Evolutionary conservation across 805 yeast species (phyloP), one percentile per base, ranked within the genome.

Genomic region (Myxozyma neglecta): DNA sequence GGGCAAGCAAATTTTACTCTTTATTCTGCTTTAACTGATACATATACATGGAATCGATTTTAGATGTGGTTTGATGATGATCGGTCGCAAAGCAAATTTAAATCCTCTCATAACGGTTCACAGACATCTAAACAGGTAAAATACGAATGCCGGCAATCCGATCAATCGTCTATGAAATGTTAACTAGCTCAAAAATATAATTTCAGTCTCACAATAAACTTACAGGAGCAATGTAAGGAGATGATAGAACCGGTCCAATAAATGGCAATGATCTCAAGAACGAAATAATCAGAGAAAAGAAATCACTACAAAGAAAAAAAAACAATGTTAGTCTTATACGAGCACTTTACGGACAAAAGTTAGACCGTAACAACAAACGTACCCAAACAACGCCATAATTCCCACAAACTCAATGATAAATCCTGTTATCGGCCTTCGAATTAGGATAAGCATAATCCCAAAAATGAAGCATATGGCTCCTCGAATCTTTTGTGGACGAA

Each of bases 251-350:
- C 32, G 96, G 92, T 0, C 98, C 98, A 63, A 94, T 85, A 61
- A 88, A 73, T 1, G 99, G 99, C 69, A 93, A 74, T 6, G 96
- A 87, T 73, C 97, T 81, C 70, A 93, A 79, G 71, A 94, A 93
- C 68, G 89, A 88, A 11, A 93, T 83, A 50, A 94, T 85, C 11
- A 96, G 89, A 32, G 67, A 90, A 71, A 93, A 89, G 74, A 94
- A 92, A 75, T 94, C 98, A 42, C 91, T 53, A 42, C n/a, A n/a
- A n/a, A n/a, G n/a, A 20, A 36, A 13, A 13, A 16, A 10, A n/a
- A 34, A 24, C 24, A 32, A 14, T 40, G 44, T 32, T 7, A 20
- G 20, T n/a, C 18, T 14, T 39, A 18, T 20, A 2, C 8, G 24
- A 6, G 10, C 14, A 6, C 39, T 51, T 16, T 13, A 24, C 6